Evolutionary conservation across 345 rosid species (phyloP).

Genomic region (Syzygium grande): DNA sequence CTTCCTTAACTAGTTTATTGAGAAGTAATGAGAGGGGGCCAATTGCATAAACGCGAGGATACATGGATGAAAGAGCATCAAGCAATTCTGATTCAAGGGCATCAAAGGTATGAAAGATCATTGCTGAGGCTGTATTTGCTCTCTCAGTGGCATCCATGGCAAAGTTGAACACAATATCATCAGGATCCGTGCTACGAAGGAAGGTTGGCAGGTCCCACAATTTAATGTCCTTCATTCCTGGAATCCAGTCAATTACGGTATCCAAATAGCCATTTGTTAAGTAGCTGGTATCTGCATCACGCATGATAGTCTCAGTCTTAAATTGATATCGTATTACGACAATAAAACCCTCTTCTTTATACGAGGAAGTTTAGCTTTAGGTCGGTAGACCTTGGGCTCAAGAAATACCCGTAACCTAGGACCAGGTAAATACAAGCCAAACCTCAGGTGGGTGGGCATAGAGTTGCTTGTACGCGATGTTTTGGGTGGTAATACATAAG

Average conservation of each 20-base stretch:
- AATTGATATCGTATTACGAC: neutral
- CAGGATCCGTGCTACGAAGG: neutral
- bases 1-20: neutral
- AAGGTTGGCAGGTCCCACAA: slow-evolving; percentile 6
- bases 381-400: neutral
- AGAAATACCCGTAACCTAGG: neutral
- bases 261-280: slow-evolving; percentile 3
- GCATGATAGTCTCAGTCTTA: neutral
- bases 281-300: neutral
- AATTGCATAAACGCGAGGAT: neutral
- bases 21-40: slow-evolving; percentile 4
- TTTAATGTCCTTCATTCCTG: slow-evolving; percentile 2
- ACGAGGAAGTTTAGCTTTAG: neutral
- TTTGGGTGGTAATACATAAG: neutral
- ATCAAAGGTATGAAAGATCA: slow-evolving; percentile 3
- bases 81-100: slow-evolving; percentile 3
- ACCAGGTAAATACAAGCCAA: neutral
- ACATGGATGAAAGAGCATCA: neutral
- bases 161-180: neutral
- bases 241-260: slow-evolving; percentile 1
- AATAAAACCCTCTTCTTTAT: neutral
- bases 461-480: neutral
- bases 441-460: neutral
- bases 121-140: neutral
- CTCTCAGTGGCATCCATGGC: neutral